Conservation (phyloP, 1,284 basidiomycete genomes). For the Veloboletus limbatus region DNA sequence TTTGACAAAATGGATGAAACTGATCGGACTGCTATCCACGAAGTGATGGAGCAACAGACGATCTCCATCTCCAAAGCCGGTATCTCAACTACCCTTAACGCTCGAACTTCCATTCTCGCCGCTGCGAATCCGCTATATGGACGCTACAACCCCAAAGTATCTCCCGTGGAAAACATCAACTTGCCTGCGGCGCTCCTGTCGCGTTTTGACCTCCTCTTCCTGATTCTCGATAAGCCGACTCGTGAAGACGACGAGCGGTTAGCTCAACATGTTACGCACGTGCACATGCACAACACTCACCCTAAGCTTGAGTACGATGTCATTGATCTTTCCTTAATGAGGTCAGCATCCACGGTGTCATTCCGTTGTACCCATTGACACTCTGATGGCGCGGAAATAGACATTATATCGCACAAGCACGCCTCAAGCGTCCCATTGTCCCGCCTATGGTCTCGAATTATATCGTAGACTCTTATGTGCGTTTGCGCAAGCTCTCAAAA, state of each 20-base stretch:
- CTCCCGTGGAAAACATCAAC: slow-evolving; percentile 99
- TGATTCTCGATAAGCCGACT: slow-evolving; percentile 94
- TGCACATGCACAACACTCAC: slow-evolving; percentile 94
- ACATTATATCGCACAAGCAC: slow-evolving; percentile 95
- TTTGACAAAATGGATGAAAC: slow-evolving; percentile 99
- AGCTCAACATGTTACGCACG: slow-evolving; percentile 96
- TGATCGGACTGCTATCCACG: slow-evolving; percentile 97
- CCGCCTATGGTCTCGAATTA: slow-evolving; percentile 87
- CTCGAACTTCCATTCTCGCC: slow-evolving; percentile 96
- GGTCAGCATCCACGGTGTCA: slow-evolving; percentile 44
- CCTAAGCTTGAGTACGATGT: slow-evolving; percentile 84
- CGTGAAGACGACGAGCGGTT: slow-evolving; percentile 95
- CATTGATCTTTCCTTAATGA: slow-evolving; percentile 85
- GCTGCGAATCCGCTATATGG: slow-evolving; percentile 98
- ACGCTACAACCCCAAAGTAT: slow-evolving; percentile 96
- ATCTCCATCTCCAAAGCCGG: slow-evolving; percentile 99
- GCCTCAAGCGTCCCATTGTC: slow-evolving; percentile 85
- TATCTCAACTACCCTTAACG: slow-evolving; percentile 97
- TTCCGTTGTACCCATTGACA: slow-evolving; percentile 3
- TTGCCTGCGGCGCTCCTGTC: slow-evolving; percentile 94
- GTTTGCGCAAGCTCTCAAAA: slow-evolving; percentile 89
- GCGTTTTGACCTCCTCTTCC: slow-evolving; percentile 94
- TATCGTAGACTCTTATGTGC: slow-evolving; percentile 94
- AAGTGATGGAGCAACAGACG: slow-evolving; percentile 99
- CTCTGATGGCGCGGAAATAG: slow-evolving; percentile 39